Conservation (phyloP, 345 rosid genomes). For the Eucalyptus curtisii region DNA sequence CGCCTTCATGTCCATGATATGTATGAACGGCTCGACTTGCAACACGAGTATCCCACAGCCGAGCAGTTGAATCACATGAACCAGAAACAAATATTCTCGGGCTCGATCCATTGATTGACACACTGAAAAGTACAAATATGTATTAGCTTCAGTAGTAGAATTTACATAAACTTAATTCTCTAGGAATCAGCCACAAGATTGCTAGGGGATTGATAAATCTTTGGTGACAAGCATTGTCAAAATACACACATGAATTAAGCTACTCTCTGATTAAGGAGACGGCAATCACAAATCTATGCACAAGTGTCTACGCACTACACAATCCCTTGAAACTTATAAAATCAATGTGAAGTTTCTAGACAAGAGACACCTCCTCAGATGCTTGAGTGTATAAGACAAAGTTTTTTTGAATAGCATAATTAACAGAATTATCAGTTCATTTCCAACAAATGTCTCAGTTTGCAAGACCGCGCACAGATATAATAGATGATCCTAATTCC, state of each 20-base stretch:
- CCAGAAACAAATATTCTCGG: constrained; percentile 86
- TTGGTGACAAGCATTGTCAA: not conserved
- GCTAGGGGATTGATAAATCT: not conserved
- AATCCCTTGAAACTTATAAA: not conserved
- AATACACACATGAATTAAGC: not conserved
- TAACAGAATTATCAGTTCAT: not conserved
- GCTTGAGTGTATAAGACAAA: not conserved
- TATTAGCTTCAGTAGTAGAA: not conserved
- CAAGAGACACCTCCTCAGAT: not conserved
- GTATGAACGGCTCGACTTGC: constrained; percentile 92
- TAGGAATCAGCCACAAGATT: not conserved
- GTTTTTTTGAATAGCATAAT: not conserved
- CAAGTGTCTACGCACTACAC: not conserved
- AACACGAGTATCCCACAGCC: constrained; percentile 93
- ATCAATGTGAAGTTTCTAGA: not conserved
- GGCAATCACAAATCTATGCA: not conserved
- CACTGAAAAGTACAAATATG: constrained; percentile 27
- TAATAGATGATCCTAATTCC: not conserved
- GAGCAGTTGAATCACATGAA: constrained; percentile 86
- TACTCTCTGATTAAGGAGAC: not conserved
- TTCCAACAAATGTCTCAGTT: not conserved
- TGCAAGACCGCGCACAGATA: not conserved
- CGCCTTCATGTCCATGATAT: constrained; percentile 92
- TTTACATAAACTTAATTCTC: not conserved
- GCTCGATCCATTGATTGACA: constrained; percentile 65